Evolutionary conservation across 768 basidiomycete species (phyloP).

Genomic region (Lentinula aciculospora): DNA sequence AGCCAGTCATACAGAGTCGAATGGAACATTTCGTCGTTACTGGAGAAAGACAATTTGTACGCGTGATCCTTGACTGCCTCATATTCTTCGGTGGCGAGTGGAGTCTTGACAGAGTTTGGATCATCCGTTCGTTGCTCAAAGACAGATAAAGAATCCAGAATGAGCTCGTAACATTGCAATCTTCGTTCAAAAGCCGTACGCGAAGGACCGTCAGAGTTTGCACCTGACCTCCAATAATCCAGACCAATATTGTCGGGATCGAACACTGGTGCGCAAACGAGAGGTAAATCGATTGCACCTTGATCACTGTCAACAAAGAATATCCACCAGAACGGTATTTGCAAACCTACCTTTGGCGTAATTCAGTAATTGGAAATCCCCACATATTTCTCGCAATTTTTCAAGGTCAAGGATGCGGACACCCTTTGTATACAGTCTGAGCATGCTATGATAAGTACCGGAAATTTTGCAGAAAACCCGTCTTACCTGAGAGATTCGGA

Average conservation of each 20-base stretch:
- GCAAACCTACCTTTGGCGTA: slow-evolving; percentile 68
- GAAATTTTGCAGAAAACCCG: not conserved
- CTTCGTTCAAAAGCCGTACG: slow-evolving; percentile 54
- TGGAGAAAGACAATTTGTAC: slow-evolving; percentile 79
- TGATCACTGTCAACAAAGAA: not conserved
- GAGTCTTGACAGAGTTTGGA: slow-evolving; percentile 16
- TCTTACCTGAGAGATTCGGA: slow-evolving; percentile 81
- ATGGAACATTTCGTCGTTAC: slow-evolving; percentile 91
- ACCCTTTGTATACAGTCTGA: slow-evolving; percentile 83
- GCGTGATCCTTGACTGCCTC: slow-evolving; percentile 79
- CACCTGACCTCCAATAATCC: slow-evolving; percentile 70
- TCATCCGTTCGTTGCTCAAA: slow-evolving; percentile 63
- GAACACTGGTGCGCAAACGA: slow-evolving; percentile 73
- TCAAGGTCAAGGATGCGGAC: slow-evolving; percentile 80
- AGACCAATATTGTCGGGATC: slow-evolving; percentile 74
- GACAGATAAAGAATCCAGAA: slow-evolving; percentile 73
- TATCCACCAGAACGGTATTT: not conserved
- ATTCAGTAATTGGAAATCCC: slow-evolving; percentile 82
- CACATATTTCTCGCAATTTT: slow-evolving; percentile 78
- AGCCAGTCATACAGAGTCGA: slow-evolving; percentile 94
- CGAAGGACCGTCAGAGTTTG: slow-evolving; percentile 52
- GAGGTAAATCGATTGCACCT: slow-evolving; percentile 84
- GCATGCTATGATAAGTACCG: not conserved
- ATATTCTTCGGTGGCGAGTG: slow-evolving; percentile 40
- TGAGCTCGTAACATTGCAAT: slow-evolving; percentile 72